phyloP scores from a whole-genome alignment of 768 basidiomycete genomes.

The Cantharellus cinnabarinus region DNA sequence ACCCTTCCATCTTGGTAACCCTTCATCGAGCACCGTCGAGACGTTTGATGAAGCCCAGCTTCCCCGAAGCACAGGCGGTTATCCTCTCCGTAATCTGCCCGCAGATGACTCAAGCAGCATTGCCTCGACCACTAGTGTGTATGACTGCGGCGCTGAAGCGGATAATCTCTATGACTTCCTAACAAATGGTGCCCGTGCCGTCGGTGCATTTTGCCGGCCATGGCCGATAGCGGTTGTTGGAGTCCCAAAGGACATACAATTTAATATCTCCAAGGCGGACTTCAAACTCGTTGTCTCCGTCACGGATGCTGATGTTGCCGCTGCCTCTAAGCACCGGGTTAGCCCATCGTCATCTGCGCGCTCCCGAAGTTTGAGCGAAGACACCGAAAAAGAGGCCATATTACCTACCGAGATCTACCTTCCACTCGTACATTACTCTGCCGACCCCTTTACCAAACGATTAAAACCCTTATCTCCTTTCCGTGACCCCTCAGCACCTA shows the following conservation, averaged over 20 bases:
- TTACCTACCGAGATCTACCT: constrained; percentile 78
- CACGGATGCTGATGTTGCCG: constrained; percentile 29
- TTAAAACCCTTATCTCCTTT: constrained; percentile 14
- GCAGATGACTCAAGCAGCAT: neutral
- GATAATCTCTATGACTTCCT: constrained; percentile 38
- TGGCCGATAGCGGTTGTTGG: constrained; percentile 66
- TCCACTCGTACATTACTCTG: constrained; percentile 76
- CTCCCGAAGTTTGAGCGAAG: constrained; percentile 8
- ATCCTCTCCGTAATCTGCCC: neutral
- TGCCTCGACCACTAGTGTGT: neutral
- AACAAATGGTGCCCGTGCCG: constrained; percentile 69
- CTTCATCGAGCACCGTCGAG: neutral
- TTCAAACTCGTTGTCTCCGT: constrained; percentile 57
- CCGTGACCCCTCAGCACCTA: neutral
- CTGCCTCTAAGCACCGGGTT: neutral
- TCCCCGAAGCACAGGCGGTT: neutral
- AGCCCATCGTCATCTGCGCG: constrained; percentile 4
- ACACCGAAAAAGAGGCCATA: constrained; percentile 9
- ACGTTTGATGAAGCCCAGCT: neutral
- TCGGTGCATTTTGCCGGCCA: constrained; percentile 68
- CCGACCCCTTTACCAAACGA: constrained; percentile 21
- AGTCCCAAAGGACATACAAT: constrained; percentile 38
- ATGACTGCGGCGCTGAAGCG: neutral
- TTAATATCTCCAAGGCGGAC: constrained; percentile 48
- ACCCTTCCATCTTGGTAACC: neutral